Percentiles rank a stretch among this genome's conserved stretches.
phyloP scores from a whole-genome alignment of 78 protist species.

The Dictyostelium purpureum region DNA sequence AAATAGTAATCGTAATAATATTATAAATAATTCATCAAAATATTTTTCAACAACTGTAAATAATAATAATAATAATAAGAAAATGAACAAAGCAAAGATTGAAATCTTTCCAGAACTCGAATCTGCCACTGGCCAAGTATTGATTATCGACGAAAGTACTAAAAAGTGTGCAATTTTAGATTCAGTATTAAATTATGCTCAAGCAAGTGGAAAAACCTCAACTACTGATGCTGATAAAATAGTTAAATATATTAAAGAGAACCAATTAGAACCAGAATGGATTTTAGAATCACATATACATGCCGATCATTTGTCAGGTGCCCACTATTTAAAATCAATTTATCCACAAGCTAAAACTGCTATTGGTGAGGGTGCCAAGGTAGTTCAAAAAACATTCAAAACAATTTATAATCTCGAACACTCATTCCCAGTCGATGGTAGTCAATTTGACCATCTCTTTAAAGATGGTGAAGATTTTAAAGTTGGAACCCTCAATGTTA shows the following conservation, averaged over 20 bases:
- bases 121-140: constrained; percentile 58
- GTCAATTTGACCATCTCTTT: constrained; percentile 73
- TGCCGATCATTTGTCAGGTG: constrained; percentile 80
- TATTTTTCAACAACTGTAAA: no score
- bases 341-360: constrained; percentile 60
- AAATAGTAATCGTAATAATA: not conserved
- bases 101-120: constrained; percentile 54
- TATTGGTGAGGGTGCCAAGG: constrained; percentile 37
- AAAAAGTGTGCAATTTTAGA: constrained; percentile 78
- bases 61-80: not conserved
- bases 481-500: constrained; percentile 53
- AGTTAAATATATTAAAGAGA: constrained; percentile 14
- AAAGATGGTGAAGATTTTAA: constrained; percentile 61
- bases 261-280: constrained; percentile 54
- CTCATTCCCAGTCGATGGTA: constrained; percentile 31
- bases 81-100: constrained; percentile 11
- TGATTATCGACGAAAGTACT: constrained; percentile 50
- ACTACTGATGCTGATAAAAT: constrained; percentile 63
- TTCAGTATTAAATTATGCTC: constrained; percentile 63
- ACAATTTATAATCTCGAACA: constrained; percentile 27
- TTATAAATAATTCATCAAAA: not conserved
- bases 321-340: constrained; percentile 12
- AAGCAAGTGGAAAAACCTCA: constrained; percentile 6
- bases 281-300: constrained; percentile 82
- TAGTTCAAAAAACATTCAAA: constrained; percentile 54